Conservation (phyloP, 2,329 filamentous ascomycete genomes). For the Amesomyces nigricolor region DNA sequence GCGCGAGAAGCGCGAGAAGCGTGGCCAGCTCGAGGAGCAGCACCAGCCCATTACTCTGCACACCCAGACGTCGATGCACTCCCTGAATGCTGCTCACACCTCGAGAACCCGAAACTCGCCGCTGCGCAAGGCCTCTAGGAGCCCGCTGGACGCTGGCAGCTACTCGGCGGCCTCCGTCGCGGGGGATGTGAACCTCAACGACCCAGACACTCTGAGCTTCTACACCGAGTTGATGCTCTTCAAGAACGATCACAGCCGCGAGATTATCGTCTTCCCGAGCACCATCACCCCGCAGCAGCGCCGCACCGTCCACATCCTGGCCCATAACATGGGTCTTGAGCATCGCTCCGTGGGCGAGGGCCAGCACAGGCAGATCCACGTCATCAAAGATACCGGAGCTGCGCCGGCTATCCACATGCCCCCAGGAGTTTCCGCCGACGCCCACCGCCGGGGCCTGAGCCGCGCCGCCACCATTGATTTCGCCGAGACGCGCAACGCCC, state of each 20-base stretch:
- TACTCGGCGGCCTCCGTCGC: conserved; percentile 17
- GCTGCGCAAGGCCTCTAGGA: conserved; percentile 37
- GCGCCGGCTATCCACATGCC: conserved; percentile 51
- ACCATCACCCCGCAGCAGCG: conserved; percentile 77
- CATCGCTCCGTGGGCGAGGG: conserved; percentile 86
- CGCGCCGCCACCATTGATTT: conserved; percentile 98
- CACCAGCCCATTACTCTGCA: conserved; percentile 75
- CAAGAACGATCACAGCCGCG: conserved; percentile 63
- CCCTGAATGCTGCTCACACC: conserved; percentile 59
- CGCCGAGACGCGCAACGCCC: conserved; percentile 60
- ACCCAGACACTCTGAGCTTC: conserved; percentile 77
- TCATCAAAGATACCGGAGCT: conserved; percentile 63
- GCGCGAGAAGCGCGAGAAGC: conserved; percentile 90
- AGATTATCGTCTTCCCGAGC: conserved; percentile 78
- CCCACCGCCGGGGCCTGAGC: conserved; percentile 77
- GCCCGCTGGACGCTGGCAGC: not conserved
- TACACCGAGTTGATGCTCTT: conserved; percentile 89
- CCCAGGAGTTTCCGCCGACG: conserved; percentile 63
- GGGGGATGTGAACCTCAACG: conserved; percentile 69
- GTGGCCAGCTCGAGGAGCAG: conserved; percentile 94
- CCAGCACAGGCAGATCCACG: conserved; percentile 83
- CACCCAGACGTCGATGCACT: conserved; percentile 81
- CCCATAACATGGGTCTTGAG: conserved; percentile 88
- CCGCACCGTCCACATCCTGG: conserved; percentile 85
- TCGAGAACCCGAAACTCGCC: conserved; percentile 37